These are phyloP conservation scores for Cochliopodium minus DNA, from an alignment of 208 protist species.

Conservation along the genomic window DNA sequence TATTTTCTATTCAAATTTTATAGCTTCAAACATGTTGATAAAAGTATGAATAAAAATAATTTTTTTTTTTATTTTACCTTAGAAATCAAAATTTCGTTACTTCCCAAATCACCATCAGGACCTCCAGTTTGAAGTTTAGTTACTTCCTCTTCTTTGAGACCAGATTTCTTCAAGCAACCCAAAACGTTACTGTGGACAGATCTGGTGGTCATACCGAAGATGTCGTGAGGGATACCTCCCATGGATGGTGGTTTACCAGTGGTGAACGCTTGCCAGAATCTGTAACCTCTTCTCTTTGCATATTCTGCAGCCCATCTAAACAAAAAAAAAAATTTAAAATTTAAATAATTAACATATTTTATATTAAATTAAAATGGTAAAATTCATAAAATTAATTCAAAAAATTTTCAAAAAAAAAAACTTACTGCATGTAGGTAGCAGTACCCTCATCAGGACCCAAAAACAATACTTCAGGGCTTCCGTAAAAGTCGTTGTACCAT, in stretches of 20 bases:
- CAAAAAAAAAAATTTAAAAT: no score
- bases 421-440: conserved; percentile 53
- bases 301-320: conserved; percentile 42
- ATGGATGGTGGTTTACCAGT: conserved; percentile 71
- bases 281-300: conserved; percentile 56
- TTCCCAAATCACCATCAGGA: conserved; percentile 82
- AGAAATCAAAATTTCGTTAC: conserved; percentile 77
- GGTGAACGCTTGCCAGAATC: conserved; percentile 80
- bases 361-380: neutral
- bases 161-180: conserved; percentile 55
- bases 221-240: conserved; percentile 80
- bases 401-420: no score
- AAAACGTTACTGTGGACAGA: conserved; percentile 73
- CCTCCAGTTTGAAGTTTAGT: conserved; percentile 83
- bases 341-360: neutral
- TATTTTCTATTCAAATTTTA: neutral
- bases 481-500: conserved; percentile 48
- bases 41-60: neutral
- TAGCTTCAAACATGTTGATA: neutral
- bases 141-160: conserved; percentile 51
- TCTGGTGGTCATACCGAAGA: conserved; percentile 81
- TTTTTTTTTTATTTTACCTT: conserved; percentile 22
- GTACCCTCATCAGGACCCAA: conserved; percentile 82
- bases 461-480: conserved; percentile 72
- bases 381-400: neutral